Evolutionary conservation across 139 green algal genomes (phyloP).

Genomic region (Volvox africanus): DNA sequence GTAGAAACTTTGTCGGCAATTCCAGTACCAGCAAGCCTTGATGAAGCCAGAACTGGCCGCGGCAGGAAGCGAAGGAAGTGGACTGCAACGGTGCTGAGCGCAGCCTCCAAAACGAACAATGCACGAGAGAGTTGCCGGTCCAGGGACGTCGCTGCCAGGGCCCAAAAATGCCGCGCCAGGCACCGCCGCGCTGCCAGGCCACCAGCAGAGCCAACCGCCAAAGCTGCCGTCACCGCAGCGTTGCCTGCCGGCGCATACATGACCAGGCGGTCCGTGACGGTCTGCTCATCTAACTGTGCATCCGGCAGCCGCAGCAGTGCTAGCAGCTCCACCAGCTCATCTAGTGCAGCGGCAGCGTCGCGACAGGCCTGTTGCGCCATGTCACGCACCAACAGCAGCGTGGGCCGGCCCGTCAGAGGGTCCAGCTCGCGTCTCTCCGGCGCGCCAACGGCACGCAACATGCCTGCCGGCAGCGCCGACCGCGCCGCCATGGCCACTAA

Average conservation of each 20-base stretch:
- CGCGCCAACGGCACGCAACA: constrained; percentile 31
- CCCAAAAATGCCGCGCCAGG: constrained; percentile 48
- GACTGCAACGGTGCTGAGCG: constrained; percentile 59
- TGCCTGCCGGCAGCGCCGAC: neutral
- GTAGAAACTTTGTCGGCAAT: neutral
- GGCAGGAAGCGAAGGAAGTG: constrained; percentile 67
- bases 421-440: constrained; percentile 51
- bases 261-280: constrained; percentile 2
- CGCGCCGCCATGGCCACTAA: neutral
- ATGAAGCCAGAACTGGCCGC: constrained; percentile 16
- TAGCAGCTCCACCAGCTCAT: constrained; percentile 61
- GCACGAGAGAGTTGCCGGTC: constrained; percentile 25
- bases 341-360: constrained; percentile 51
- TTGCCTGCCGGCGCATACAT: constrained; percentile 44
- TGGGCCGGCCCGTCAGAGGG: constrained; percentile 57
- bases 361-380: constrained; percentile 57
- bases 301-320: constrained; percentile 44
- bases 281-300: constrained; percentile 30
- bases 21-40: neutral
- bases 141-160: constrained; percentile 43
- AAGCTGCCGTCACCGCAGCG: constrained; percentile 24
- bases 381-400: constrained; percentile 64
- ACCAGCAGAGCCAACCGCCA: constrained; percentile 13
- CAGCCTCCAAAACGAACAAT: constrained; percentile 72
- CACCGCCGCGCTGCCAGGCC: constrained; percentile 46